Conservation (phyloP, 169 alveolate species). For the Plasmodium cynomolgi region DNA sequence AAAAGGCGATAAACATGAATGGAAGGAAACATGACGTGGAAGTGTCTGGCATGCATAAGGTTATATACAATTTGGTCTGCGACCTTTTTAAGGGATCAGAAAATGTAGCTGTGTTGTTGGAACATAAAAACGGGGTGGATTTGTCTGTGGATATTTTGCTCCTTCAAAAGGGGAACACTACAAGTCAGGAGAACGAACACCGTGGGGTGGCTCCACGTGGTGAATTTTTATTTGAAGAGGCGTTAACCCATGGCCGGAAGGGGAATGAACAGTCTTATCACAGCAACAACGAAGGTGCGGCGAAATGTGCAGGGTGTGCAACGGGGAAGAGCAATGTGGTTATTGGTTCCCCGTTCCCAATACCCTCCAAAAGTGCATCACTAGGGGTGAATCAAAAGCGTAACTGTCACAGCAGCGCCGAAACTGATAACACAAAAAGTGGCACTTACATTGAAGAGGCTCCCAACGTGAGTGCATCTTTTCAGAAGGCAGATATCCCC, state of each 20-base stretch:
- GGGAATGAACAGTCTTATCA: background rate
- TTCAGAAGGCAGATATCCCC: background rate
- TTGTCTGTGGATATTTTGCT: constrained; percentile 69
- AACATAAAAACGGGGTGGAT: constrained; percentile 31
- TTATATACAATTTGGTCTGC: constrained; percentile 13
- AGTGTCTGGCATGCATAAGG: constrained; percentile 49
- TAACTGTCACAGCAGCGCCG: background rate
- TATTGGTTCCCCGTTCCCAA: background rate
- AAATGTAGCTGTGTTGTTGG: constrained; percentile 9
- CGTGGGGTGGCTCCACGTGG: background rate
- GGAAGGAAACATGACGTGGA: constrained; percentile 55
- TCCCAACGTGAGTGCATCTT: background rate
- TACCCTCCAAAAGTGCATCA: background rate
- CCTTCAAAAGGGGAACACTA: background rate
- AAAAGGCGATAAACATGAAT: constrained; percentile 48
- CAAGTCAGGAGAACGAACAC: background rate
- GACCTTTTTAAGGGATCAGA: background rate
- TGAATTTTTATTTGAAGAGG: background rate
- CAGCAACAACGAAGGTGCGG: background rate
- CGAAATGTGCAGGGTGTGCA: background rate
- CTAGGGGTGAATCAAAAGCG: background rate
- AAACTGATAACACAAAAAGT: background rate
- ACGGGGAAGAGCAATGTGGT: background rate
- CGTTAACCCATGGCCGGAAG: background rate
- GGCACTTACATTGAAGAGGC: background rate